Percentiles rank a stretch among this genome's conserved stretches.
Conservation (phyloP, 805 yeast species). For the Ogataea pignaliae region DNA sequence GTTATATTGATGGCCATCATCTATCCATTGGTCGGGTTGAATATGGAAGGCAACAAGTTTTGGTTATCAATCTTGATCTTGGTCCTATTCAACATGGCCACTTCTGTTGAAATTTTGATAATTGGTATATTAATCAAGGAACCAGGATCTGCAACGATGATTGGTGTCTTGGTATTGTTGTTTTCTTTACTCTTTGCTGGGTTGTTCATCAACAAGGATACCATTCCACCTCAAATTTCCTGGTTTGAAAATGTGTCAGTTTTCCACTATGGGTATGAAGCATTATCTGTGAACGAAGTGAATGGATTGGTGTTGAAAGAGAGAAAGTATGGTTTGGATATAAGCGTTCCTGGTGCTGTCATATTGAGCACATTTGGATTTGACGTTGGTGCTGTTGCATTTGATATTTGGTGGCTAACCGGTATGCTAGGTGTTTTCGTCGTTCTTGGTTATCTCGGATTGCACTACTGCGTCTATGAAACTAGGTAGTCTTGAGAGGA, state of each 20-base stretch:
- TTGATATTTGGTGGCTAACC: conserved; percentile 58
- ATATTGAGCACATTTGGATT: conserved; percentile 94
- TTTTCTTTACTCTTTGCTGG: conserved; percentile 93
- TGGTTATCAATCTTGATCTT: conserved; percentile 64
- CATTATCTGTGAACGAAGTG: conserved; percentile 88
- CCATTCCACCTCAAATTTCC: conserved; percentile 42
- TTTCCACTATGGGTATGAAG: conserved; percentile 95
- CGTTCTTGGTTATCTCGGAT: conserved; percentile 66
- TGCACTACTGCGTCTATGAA: conserved; percentile 73
- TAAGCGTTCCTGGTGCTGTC: conserved; percentile 97
- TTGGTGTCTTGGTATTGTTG: conserved; percentile 77
- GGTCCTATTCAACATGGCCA: conserved; percentile 79
- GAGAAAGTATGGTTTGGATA: conserved; percentile 85
- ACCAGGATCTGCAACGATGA: conserved; percentile 86
- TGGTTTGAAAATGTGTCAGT: conserved; percentile 82
- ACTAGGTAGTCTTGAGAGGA: conserved; percentile 39
- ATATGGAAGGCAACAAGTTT: conserved; percentile 71
- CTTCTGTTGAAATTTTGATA: conserved; percentile 78
- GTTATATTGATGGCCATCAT: conserved; percentile 70
- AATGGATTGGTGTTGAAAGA: conserved; percentile 79
- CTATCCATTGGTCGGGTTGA: conserved; percentile 87
- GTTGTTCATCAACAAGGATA: conserved; percentile 79
- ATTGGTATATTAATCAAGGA: conserved; percentile 86
- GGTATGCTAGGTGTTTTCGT: conserved; percentile 57
- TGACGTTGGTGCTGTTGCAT: conserved; percentile 67